These are phyloP conservation scores for Plantago elongata DNA, from an alignment of 257 asterid species.

Conservation along the genomic window DNA sequence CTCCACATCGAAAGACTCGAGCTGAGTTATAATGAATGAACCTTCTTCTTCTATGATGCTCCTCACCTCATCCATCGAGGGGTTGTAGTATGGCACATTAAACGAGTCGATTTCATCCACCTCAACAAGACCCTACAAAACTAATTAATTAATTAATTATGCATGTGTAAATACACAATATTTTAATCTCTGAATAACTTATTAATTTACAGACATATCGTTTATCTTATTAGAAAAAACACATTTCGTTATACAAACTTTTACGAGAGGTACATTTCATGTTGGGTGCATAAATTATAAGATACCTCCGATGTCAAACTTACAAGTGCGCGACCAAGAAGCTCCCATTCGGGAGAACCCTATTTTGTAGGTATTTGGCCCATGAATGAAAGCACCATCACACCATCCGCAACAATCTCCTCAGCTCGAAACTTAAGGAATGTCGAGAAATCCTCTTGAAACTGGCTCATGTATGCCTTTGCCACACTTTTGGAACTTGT, in stretches of 20 bases:
- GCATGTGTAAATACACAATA: no score
- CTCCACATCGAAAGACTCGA: constrained; percentile 32
- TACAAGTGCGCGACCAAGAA: constrained; percentile 52
- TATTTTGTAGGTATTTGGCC: constrained; percentile 41
- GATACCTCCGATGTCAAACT: constrained; percentile 47
- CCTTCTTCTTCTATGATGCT: constrained; percentile 38
- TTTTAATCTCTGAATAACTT: no score
- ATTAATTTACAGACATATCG: no score
- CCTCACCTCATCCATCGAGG: constrained; percentile 45
- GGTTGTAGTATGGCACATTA: constrained; percentile 61
- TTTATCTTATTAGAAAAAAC: no score
- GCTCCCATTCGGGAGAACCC: constrained; percentile 61
- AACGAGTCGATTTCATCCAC: constrained; percentile 44
- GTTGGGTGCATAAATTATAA: no score
- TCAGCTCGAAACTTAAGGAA: constrained; percentile 54
- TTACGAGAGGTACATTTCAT: no score
- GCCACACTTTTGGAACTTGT: constrained; percentile 38
- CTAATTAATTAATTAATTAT: no score
- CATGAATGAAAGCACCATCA: constrained; percentile 54
- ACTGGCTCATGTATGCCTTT: constrained; percentile 46
- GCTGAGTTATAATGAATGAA: constrained; percentile 33
- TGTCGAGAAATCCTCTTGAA: constrained; percentile 36
- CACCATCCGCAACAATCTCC: constrained; percentile 57
- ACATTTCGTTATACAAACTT: no score
- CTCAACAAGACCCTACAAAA: constrained; percentile 30